Evolutionary conservation across 345 rosid species (phyloP), one percentile per base, ranked within the genome.

Genomic region (Triadica sebifera): DNA sequence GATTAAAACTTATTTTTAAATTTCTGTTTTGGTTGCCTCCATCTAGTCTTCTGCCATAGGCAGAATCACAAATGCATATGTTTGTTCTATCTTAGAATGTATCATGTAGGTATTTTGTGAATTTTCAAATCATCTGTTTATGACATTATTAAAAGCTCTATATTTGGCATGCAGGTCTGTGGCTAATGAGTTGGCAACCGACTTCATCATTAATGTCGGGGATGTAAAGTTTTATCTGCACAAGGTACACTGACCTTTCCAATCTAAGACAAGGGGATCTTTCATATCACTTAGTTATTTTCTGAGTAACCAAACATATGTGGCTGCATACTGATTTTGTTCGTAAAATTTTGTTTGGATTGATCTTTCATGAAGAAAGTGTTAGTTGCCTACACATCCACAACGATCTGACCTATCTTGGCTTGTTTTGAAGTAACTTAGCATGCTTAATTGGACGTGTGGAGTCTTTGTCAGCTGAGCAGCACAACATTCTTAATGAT

Each of bases 151-250:
- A 29, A 59, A 64, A 47, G 5, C 39, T 13, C 6, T 50, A 53
- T 52, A 5, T 60, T 47, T 65, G 39, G 47, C 67, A 16, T 55
- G 75, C 88, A 93, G 98, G 84, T 88, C 76, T 55, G 91, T 84
- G 25, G 84, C 90, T 69, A 87, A 85, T 73, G 98, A 93, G 84
- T 86, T 93, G 82, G 89, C 92, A 45, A 81, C 92, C 25, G 98
- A 93, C 74, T 80, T 89, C 80, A 79, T 71, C 63, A 80, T 89
- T 75, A 84, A 39, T 62, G 85, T 91, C 2, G 90, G 87, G 8
- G 90, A 88, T 70, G 73, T 83, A 46, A 91, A 85, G 80, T 93
- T 91, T 77, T 84, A 79, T 80, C 82, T 93, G 50, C 98, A 93
- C 65, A 93, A 93, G 98, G 98, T 93, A 89, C 79, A 77, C 4